phyloP scores from a whole-genome alignment of 2,329 filamentous ascomycete genomes.

The Coniochaeta sp. region DNA sequence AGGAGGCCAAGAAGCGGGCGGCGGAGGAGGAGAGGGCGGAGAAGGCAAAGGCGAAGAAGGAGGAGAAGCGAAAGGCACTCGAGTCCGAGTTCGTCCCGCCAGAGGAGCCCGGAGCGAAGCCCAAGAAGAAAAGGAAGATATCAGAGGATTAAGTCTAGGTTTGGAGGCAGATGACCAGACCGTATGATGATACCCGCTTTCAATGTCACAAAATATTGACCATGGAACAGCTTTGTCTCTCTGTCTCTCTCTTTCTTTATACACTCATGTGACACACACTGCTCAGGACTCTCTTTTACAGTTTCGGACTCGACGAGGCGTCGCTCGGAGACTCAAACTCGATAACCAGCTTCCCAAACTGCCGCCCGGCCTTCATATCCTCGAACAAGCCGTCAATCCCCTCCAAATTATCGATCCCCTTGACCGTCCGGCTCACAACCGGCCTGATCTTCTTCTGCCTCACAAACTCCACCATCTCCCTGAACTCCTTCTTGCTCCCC shows the following conservation, averaged over 20 bases:
- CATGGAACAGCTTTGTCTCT: background rate
- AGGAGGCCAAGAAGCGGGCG: slow-evolving; percentile 83
- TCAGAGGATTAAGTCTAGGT: slow-evolving; percentile 9
- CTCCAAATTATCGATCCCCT: slow-evolving; percentile 67
- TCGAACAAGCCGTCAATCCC: slow-evolving; percentile 77
- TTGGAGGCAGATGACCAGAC: background rate
- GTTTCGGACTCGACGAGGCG: slow-evolving; percentile 23
- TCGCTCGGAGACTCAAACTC: slow-evolving; percentile 40
- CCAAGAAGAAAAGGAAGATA: slow-evolving; percentile 57
- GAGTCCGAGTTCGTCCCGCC: slow-evolving; percentile 84
- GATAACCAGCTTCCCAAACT: slow-evolving; percentile 91
- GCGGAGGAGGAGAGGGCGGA: slow-evolving; percentile 73
- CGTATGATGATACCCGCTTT: slow-evolving; percentile 2
- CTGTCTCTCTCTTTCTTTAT: background rate
- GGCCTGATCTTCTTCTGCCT: slow-evolving; percentile 64
- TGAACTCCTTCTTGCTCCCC: slow-evolving; percentile 84
- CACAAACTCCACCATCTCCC: slow-evolving; percentile 85
- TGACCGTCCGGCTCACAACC: slow-evolving; percentile 66
- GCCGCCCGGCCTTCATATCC: slow-evolving; percentile 76
- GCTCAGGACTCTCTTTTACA: slow-evolving; percentile 17
- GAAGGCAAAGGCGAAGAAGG: slow-evolving; percentile 79
- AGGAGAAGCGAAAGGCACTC: slow-evolving; percentile 77
- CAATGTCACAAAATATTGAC: background rate
- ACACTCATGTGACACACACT: background rate
- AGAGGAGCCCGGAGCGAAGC: slow-evolving; percentile 60